A percentile compares a stretch with the other conserved stretches of the same genome.
Evolutionary conservation across 108 stramenopile genomes (phyloP).

Genomic region (Pelagomonas calceolata): DNA sequence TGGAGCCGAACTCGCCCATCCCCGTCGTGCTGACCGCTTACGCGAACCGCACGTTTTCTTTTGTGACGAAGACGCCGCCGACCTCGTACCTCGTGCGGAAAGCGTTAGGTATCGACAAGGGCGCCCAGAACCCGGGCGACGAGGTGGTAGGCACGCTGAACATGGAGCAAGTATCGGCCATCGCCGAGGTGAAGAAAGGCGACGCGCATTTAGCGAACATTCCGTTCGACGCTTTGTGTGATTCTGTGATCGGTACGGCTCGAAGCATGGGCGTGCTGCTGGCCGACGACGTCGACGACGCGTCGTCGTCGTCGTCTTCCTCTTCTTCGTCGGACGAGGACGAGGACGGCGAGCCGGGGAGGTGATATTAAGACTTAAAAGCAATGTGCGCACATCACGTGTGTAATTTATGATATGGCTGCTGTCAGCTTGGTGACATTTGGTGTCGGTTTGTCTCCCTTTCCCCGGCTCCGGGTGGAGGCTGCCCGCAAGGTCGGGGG

Average conservation of each 20-base stretch:
- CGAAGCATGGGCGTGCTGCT: not conserved
- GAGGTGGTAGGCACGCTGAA: not conserved
- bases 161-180: not conserved
- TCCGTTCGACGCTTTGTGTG: not conserved
- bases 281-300: too few species aligned
- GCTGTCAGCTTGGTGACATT: too few species aligned
- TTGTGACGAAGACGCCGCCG: not conserved
- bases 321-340: too few species aligned
- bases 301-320: too few species aligned
- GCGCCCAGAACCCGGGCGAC: not conserved
- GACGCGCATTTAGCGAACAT: not conserved
- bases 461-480: too few species aligned
- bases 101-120: not conserved
- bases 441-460: too few species aligned
- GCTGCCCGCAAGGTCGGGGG: too few species aligned
- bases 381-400: too few species aligned
- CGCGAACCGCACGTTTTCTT: not conserved
- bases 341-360: too few species aligned
- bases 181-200: not conserved
- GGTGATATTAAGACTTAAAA: too few species aligned
- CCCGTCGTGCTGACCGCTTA: not conserved
- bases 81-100: not conserved
- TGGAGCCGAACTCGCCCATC: slow-evolving; percentile 1
- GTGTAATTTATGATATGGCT: too few species aligned
- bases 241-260: not conserved